Evolutionary conservation across 176 grass and related monocot genomes (phyloP), one percentile per base, ranked within the genome.

Genomic region (Chloris gayana): DNA sequence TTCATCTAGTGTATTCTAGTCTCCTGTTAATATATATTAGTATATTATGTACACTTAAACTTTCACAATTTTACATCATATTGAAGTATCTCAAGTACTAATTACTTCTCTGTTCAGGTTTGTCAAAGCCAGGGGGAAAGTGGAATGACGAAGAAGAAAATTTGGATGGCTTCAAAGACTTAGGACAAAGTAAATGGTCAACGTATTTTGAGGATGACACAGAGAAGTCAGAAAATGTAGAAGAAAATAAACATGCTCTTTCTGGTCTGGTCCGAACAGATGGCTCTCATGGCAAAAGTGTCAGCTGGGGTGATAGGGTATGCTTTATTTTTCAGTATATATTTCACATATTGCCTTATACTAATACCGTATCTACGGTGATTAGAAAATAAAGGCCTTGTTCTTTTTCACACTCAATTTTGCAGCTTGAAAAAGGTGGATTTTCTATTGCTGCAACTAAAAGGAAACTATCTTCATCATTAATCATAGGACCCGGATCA

Each of bases 241-340:
- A 74, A 78, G 56, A 64, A 84, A 94, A 84, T 75, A 64, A 58
- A 62, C 79, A 82, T 79, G 78, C 78, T 84, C 83, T 93, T 88
- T 95, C 90, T 81, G 92, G 92, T 22, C 73, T 94, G 79, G 80
- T 87, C 47, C 75, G 72, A 49, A 70, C 83, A 45, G 93, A 94
- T 80, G 80, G 84, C 77, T 87, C 83, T 45, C 54, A 18, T 76
- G 33, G 56, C 76, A 97, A 97, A 87, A 75, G 77, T 41, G 86
- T 98, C 90, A 91, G 64, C 70, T 98, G 95, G 95, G 88, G 95
- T 87, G 95, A 98, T 88, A 34, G 79, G 95, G 95, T 98, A 93
- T 83, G 69, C 5, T 57, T 81, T 78, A 44, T 63, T 25, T 45
- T 90, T 80, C 33, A 53, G 26, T 42, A 73, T 31, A 46, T 60